These are phyloP conservation scores for Boletus reticuloceps DNA, from an alignment of 768 basidiomycete species.

Conservation along the genomic window DNA sequence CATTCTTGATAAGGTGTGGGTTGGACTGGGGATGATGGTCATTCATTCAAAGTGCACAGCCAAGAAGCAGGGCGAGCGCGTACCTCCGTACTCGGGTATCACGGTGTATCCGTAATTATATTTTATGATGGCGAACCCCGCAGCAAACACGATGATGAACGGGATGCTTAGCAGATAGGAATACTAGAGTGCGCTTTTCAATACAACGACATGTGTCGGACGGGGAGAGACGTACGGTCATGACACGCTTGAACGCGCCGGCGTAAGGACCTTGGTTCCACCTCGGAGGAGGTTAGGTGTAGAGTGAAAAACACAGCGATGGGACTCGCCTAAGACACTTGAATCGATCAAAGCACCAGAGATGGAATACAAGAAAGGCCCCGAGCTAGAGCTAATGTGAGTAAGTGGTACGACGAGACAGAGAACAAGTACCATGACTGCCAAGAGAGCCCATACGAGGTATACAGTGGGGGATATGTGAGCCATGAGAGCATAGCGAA, in stretches of 20 bases:
- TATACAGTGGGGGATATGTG: slow-evolving; percentile 59
- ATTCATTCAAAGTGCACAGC: background rate
- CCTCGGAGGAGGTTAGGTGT: slow-evolving; percentile 37
- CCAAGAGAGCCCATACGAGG: slow-evolving; percentile 62
- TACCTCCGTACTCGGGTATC: slow-evolving; percentile 46
- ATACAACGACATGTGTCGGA: background rate
- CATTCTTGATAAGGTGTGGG: slow-evolving; percentile 65
- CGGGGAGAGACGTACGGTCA: slow-evolving; percentile 62
- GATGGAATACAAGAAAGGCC: slow-evolving; percentile 62
- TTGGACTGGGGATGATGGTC: slow-evolving; percentile 43
- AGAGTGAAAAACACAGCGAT: background rate
- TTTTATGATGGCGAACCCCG: slow-evolving; percentile 71
- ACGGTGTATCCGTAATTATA: slow-evolving; percentile 62
- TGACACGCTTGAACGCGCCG: slow-evolving; percentile 81
- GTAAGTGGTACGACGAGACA: background rate
- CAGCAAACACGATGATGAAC: slow-evolving; percentile 50
- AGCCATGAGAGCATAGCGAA: background rate
- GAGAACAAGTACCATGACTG: slow-evolving; percentile 40
- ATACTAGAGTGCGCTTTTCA: slow-evolving; percentile 46
- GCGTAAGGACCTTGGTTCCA: slow-evolving; percentile 66
- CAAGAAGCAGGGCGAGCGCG: background rate
- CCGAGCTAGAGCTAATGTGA: background rate
- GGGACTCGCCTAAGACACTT: slow-evolving; percentile 58
- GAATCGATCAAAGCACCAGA: slow-evolving; percentile 82
- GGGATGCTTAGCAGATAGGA: slow-evolving; percentile 68